These are phyloP conservation scores for Bassia scoparia DNA, from an alignment of 148 eudicot species.

Conservation along the genomic window DNA sequence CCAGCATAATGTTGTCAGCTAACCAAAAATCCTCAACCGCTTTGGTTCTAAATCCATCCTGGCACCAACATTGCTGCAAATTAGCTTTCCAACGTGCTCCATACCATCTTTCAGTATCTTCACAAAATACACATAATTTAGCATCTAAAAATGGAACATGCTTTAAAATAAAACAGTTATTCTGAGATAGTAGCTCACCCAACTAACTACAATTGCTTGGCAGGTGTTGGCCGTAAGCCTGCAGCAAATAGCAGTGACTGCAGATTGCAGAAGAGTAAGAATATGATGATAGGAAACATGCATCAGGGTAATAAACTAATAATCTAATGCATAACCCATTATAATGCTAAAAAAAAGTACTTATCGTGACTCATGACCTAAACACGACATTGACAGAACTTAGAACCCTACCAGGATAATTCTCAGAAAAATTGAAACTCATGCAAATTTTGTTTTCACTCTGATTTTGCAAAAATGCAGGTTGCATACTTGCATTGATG, in stretches of 20 bases:
- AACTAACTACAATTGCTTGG: slow-evolving; percentile 98
- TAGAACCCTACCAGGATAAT: not conserved
- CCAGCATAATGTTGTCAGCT: not conserved
- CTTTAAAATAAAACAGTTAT: not conserved
- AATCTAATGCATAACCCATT: not conserved
- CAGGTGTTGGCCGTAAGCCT: slow-evolving; percentile 98
- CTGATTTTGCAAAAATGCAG: too few species aligned
- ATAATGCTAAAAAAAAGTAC: not conserved
- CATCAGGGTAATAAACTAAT: slow-evolving; percentile 8
- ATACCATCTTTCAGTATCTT: slow-evolving; percentile 96
- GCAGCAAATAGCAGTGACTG: slow-evolving; percentile 99
- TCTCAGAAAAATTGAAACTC: too few species aligned
- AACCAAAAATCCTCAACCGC: slow-evolving; percentile 92
- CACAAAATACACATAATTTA: slow-evolving; percentile 12
- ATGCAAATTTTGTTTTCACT: too few species aligned
- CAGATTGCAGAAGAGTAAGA: slow-evolving; percentile 84
- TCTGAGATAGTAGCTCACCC: slow-evolving; percentile 53
- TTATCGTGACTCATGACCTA: too few species aligned
- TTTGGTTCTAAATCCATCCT: slow-evolving; percentile 99
- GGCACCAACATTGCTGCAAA: slow-evolving; percentile 96
- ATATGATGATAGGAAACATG: slow-evolving; percentile 26
- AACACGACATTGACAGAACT: not conserved
- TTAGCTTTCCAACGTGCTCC: slow-evolving; percentile 95
- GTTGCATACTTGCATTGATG: too few species aligned
- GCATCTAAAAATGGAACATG: slow-evolving; percentile 7